Evolutionary conservation across 1,284 basidiomycete genomes (phyloP).

Genomic region (Waitea zeae): DNA sequence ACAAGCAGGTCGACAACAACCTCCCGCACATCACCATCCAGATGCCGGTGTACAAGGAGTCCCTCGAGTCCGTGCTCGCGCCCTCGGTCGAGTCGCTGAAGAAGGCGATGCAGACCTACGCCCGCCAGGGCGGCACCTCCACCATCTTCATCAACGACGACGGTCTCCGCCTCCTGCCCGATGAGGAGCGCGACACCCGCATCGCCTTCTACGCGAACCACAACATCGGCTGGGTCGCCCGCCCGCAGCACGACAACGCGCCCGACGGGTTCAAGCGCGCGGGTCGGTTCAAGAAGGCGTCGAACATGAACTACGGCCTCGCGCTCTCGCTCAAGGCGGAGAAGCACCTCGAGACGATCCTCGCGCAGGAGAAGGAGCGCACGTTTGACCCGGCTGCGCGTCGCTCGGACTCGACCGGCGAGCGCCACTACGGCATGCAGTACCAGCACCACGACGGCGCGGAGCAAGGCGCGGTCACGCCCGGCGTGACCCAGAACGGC

Average conservation of each 20-base stretch:
- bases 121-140: conserved; percentile 35
- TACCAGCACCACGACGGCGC: conserved; percentile 17
- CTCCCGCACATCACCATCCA: conserved; percentile 37
- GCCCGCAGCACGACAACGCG: conserved; percentile 45
- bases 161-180: conserved; percentile 28
- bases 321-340: conserved; percentile 59
- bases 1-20: conserved; percentile 22
- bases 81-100: conserved; percentile 29
- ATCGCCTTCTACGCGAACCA: conserved; percentile 65
- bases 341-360: conserved; percentile 37
- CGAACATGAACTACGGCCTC: conserved; percentile 79
- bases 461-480: conserved; percentile 13
- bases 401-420: not conserved
- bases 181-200: conserved; percentile 46
- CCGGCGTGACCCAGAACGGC: conserved; percentile 8
- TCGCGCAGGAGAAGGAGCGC: conserved; percentile 15
- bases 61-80: conserved; percentile 17
- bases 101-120: conserved; percentile 25
- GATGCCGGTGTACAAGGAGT: conserved; percentile 40
- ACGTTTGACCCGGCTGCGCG: not conserved
- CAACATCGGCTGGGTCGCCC: conserved; percentile 71
- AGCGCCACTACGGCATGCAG: conserved; percentile 12
- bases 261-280: conserved; percentile 60
- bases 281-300: conserved; percentile 85
- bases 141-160: conserved; percentile 36